Percentiles rank a stretch among this genome's conserved stretches.
phyloP scores from a whole-genome alignment of 2,329 filamentous ascomycete genomes.

The Hypoxylon sp. region DNA sequence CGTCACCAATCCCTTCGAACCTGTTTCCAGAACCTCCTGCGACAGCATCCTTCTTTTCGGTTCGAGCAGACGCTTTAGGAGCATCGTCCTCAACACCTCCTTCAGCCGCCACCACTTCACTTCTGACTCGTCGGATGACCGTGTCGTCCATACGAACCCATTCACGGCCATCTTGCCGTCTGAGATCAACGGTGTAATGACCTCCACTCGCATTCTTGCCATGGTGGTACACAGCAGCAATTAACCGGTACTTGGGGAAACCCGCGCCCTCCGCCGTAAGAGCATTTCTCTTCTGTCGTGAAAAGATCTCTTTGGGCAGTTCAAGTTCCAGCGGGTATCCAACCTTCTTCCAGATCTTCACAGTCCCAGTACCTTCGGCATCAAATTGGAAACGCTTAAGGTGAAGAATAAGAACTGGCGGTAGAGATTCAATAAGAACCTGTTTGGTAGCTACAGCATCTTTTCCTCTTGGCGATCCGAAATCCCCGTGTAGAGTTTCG shows the following conservation, averaged over 20 bases:
- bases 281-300: slow-evolving; percentile 78
- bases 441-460: slow-evolving; percentile 90
- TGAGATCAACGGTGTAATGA: slow-evolving; percentile 97
- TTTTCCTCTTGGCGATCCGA: slow-evolving; percentile 82
- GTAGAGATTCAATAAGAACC: slow-evolving; percentile 91
- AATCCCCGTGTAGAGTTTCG: slow-evolving; percentile 88
- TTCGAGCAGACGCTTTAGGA: slow-evolving; percentile 71
- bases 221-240: slow-evolving; percentile 95
- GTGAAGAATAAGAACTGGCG: slow-evolving; percentile 92
- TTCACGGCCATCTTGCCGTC: slow-evolving; percentile 92
- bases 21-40: slow-evolving; percentile 73
- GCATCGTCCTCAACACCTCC: slow-evolving; percentile 84
- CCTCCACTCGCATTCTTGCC: slow-evolving; percentile 96
- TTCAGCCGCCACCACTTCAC: slow-evolving; percentile 91
- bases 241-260: slow-evolving; percentile 87
- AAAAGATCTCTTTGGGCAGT: slow-evolving; percentile 90
- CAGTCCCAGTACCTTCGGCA: slow-evolving; percentile 81
- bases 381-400: slow-evolving; percentile 98
- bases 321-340: slow-evolving; percentile 96
- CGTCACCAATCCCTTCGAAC: slow-evolving; percentile 78
- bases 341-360: slow-evolving; percentile 99
- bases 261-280: slow-evolving; percentile 75
- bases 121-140: slow-evolving; percentile 84
- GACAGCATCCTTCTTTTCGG: slow-evolving; percentile 70
- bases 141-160: slow-evolving; percentile 99